These are phyloP conservation scores for Alisma plantagoaquatica DNA, from an alignment of 106 monocot species.

Conservation along the genomic window DNA sequence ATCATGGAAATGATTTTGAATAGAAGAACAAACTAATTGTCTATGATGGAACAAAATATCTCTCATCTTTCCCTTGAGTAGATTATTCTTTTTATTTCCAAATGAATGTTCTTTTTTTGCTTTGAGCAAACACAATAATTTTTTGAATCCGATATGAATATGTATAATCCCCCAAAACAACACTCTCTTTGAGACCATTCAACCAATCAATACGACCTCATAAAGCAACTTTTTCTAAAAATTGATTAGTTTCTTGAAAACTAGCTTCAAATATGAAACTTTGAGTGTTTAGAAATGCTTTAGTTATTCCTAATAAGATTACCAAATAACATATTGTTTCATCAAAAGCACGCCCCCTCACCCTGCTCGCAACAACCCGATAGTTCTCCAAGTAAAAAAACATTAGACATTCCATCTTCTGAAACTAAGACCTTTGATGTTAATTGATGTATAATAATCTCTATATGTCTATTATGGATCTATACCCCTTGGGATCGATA, in stretches of 20 bases:
- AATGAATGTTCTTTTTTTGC: too few species aligned
- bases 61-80: too few species aligned
- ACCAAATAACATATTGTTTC: conserved; percentile 8
- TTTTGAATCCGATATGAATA: too few species aligned
- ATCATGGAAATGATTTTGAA: too few species aligned
- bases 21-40: too few species aligned
- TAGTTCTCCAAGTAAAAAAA: conserved; percentile 8
- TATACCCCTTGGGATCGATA: not conserved
- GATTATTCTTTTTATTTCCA: too few species aligned
- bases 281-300: conserved; percentile 13
- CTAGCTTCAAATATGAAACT: conserved; percentile 9
- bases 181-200: too few species aligned
- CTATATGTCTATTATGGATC: conserved; percentile 1
- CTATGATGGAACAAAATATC: too few species aligned
- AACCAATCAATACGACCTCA: not conserved
- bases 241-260: conserved; percentile 8
- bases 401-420: conserved; percentile 5
- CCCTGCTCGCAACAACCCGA: conserved; percentile 11
- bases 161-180: too few species aligned
- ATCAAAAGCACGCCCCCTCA: conserved; percentile 6
- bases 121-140: too few species aligned
- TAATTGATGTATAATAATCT: not conserved
- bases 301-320: conserved; percentile 17
- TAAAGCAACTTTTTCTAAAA: not conserved
- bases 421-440: conserved; percentile 4